Conservation (phyloP, 441 rosid genomes). For the Corymbia citriodora region DNA sequence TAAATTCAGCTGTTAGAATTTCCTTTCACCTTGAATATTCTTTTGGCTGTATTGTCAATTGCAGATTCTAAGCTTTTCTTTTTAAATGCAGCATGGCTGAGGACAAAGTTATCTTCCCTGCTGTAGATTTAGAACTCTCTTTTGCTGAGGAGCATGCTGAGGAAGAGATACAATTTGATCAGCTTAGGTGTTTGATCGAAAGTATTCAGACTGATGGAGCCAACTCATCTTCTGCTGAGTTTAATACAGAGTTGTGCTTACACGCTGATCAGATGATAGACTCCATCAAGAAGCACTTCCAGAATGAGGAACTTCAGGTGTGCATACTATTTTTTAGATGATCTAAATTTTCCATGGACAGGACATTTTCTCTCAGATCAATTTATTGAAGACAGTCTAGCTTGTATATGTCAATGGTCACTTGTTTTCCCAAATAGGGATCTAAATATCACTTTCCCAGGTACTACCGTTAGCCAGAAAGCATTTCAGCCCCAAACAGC, state of each 20-base stretch:
- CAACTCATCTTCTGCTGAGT: constrained; percentile 46
- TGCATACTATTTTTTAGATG: constrained; percentile 4
- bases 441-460: constrained; percentile 34
- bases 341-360: not conserved
- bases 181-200: constrained; percentile 53
- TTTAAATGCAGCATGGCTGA: constrained; percentile 65
- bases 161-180: constrained; percentile 58
- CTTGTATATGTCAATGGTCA: not conserved
- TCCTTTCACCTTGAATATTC: not conserved
- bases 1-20: not conserved
- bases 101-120: constrained; percentile 81
- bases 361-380: not conserved
- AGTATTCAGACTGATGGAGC: constrained; percentile 54
- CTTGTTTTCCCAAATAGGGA: not conserved
- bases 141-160: constrained; percentile 71
- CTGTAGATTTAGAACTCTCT: constrained; percentile 63
- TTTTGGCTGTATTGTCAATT: not conserved
- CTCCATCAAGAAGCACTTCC: constrained; percentile 61
- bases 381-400: not conserved
- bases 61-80: constrained; percentile 1
- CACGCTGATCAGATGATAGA: constrained; percentile 69
- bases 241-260: constrained; percentile 44
- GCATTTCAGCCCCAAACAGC: constrained; percentile 60
- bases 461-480: constrained; percentile 79
- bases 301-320: constrained; percentile 69